Evolutionary conservation across 352 stramenopile genomes (phyloP), one percentile per base, ranked within the genome.

Genomic region (Labyrinthula sp.): DNA sequence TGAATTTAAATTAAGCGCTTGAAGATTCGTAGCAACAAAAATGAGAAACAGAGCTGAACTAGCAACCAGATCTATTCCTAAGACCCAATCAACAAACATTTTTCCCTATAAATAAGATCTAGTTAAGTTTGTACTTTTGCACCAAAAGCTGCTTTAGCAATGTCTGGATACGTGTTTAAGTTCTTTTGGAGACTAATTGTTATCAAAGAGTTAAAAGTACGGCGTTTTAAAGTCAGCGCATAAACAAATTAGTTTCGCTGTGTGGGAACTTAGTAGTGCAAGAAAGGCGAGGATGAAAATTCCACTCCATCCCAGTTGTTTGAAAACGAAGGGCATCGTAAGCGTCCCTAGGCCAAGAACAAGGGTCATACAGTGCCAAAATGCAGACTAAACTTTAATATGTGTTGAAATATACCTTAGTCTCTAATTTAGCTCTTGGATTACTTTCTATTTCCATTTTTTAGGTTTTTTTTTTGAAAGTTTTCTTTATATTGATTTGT

Each of bases 361-460:
- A 8, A 52, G 43, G 9, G 43, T 52, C 43, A 52, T 52, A 35
- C 43, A 52, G 15, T 52, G 43, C 43, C 43, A 52, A 25, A 52
- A 52, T 15, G 43, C 43, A n/a, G n/a, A n/a, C n/a, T n/a, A n/a
- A n/a, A n/a, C n/a, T n/a, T n/a, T n/a, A n/a, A n/a, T n/a, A n/a
- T n/a, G n/a, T n/a, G n/a, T n/a, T n/a, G n/a, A n/a, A n/a, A n/a
- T n/a, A n/a, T n/a, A n/a, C n/a, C n/a, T n/a, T n/a, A n/a, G n/a
- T n/a, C n/a, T n/a, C n/a, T n/a, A n/a, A n/a, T n/a, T n/a, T n/a
- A n/a, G n/a, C n/a, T n/a, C n/a, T n/a, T n/a, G n/a, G n/a, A n/a
- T n/a, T n/a, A n/a, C n/a, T n/a, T n/a, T n/a, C n/a, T n/a, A n/a
- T n/a, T n/a, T n/a, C n/a, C n/a, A n/a, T n/a, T n/a, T n/a, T n/a